Evolutionary conservation across 768 basidiomycete genomes (phyloP).

Genomic region (Clitopilus hobsonii): DNA sequence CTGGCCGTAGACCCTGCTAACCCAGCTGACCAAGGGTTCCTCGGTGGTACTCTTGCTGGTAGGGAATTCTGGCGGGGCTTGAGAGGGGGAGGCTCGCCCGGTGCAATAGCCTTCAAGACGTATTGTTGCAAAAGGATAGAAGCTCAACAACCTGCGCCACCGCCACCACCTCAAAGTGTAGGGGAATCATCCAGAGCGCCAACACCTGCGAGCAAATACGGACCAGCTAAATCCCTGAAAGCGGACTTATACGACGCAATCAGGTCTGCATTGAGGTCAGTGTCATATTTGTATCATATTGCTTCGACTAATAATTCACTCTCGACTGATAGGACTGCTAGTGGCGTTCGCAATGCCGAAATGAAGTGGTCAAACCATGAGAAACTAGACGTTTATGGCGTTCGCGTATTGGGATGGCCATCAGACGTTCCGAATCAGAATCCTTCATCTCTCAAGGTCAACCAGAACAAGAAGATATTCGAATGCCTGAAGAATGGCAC

Average conservation of each 20-base stretch:
- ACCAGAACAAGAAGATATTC: constrained; percentile 50
- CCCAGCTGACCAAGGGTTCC: constrained; percentile 45
- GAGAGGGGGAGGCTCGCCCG: constrained; percentile 52
- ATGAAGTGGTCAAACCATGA: constrained; percentile 76
- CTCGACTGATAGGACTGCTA: constrained; percentile 35
- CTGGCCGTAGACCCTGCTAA: constrained; percentile 54
- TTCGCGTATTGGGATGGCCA: constrained; percentile 64
- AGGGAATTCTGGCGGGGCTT: constrained; percentile 65
- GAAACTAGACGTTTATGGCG: constrained; percentile 49
- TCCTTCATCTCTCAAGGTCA: constrained; percentile 51
- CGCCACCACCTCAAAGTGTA: constrained; percentile 6
- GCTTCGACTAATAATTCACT: background rate
- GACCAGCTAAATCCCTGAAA: constrained; percentile 39
- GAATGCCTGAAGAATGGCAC: constrained; percentile 43
- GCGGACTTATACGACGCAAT: constrained; percentile 51
- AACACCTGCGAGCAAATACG: constrained; percentile 16
- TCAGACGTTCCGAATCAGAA: constrained; percentile 51
- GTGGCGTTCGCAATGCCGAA: constrained; percentile 60
- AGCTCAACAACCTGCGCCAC: constrained; percentile 7
- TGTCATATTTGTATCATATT: constrained; percentile 1
- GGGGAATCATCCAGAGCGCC: constrained; percentile 9
- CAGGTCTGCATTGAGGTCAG: constrained; percentile 51
- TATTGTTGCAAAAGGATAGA: constrained; percentile 31
- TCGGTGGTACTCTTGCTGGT: constrained; percentile 57
- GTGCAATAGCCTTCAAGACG: constrained; percentile 51